Percentiles rank a stretch among this genome's conserved stretches.
Conservation (phyloP, 179 eudicot species). For the Pouteria campechiana region DNA sequence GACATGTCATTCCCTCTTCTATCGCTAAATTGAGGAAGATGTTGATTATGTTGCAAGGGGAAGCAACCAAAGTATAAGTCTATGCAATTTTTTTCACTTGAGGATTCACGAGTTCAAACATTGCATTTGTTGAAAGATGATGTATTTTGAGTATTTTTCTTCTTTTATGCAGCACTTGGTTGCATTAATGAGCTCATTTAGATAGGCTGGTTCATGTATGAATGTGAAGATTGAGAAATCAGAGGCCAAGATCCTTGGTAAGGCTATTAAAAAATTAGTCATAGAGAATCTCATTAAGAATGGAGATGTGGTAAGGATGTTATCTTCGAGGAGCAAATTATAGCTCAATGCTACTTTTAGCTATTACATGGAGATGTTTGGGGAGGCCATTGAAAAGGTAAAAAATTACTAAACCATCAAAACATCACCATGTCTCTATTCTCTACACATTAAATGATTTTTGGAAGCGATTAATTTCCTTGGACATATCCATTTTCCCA, state of each 20-base stretch:
- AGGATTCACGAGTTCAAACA: no score
- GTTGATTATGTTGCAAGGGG: no score
- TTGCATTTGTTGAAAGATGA: no score
- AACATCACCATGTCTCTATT: no score
- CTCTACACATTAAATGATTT: no score
- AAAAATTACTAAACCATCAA: no score
- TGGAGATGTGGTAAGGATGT: conserved; percentile 57
- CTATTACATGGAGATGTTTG: conserved; percentile 63
- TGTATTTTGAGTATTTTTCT: no score
- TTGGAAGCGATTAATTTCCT: no score
- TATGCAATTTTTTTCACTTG: no score
- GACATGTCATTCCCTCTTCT: conserved; percentile 75
- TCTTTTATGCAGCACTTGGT: conserved; percentile 46
- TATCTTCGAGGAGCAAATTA: conserved; percentile 73
- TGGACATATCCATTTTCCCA: no score
- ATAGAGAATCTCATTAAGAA: conserved; percentile 22
- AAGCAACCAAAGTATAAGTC: no score
- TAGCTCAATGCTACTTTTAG: conserved; percentile 41
- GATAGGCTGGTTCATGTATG: conserved; percentile 74
- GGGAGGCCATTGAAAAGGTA: no score
- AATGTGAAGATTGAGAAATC: conserved; percentile 50
- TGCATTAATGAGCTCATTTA: conserved; percentile 63
- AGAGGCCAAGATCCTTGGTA: conserved; percentile 46
- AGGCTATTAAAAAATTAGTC: conserved; percentile 25
- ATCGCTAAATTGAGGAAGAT: conserved; percentile 75